Evolutionary conservation across 1,284 basidiomycete genomes (phyloP).

Genomic region (Amylostereum areolatum): DNA sequence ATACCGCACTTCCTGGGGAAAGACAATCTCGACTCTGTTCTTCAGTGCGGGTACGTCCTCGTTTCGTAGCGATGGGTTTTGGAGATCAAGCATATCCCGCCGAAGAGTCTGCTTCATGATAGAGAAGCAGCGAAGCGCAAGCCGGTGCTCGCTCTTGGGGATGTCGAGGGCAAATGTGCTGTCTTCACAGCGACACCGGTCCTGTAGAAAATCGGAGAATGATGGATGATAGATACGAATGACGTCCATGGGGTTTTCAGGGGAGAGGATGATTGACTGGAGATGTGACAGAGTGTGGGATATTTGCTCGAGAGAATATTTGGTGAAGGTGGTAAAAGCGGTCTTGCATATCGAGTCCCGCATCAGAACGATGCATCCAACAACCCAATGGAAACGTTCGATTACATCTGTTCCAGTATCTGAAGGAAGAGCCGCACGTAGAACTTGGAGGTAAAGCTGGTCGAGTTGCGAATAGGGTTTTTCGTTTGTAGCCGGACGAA

Average conservation of each 20-base stretch:
- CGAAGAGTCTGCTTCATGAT: too few relatives aligned
- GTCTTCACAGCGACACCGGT: not conserved
- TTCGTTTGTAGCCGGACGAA: not conserved
- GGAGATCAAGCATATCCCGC: too few relatives aligned
- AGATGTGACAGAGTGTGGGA: not conserved
- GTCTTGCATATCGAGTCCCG: not conserved
- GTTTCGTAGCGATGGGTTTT: too few relatives aligned
- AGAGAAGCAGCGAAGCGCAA: not conserved
- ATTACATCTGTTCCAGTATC: not conserved
- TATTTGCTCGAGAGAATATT: not conserved
- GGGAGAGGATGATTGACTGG: not conserved
- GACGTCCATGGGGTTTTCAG: not conserved
- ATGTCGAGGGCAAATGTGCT: not conserved
- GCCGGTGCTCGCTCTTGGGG: not conserved
- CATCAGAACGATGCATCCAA: not conserved
- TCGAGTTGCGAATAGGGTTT: not conserved
- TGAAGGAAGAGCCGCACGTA: not conserved
- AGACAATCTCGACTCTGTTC: too few relatives aligned
- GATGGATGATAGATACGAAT: not conserved
- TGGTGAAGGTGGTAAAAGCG: not conserved
- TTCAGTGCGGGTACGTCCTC: too few relatives aligned
- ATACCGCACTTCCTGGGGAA: too few relatives aligned
- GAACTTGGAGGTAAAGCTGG: slow-evolving; percentile 1
- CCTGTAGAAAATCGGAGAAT: not conserved
- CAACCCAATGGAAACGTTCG: not conserved